Evolutionary conservation across 2,329 filamentous ascomycete species (phyloP), one percentile per base, ranked within the genome.

Genomic region (Arthrinium puccinioides): DNA sequence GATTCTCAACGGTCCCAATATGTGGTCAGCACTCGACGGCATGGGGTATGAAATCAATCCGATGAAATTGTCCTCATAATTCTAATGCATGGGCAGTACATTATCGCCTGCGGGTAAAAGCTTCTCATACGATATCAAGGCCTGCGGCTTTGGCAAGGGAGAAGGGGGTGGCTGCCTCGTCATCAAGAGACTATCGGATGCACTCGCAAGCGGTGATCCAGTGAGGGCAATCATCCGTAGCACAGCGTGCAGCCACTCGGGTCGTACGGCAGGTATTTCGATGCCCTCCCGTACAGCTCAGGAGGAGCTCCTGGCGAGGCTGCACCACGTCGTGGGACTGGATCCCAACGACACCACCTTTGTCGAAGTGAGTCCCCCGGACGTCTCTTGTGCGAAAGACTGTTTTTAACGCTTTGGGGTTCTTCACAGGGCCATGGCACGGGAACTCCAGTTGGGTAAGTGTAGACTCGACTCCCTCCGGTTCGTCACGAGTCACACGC

Each of bases 401-500:
- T 9, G 4, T 6, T 15, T 5, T 19, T 11, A 13, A 15, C 20
- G n/a, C n/a, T n/a, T n/a, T n/a, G n/a, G n/a, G 28, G 20, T 5
- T 6, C 6, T 19, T 9, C 5, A 21, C 7, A 32, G 35, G 35
- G 46, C 14, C 61, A 65, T 26, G 60, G 59, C 3, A 62, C 61
- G 0, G 59, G 60, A 3, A 66, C 63, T 2, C 34, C 43, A 7
- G 52, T 48, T 2, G 62, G 62, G 4, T 62, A 66, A 38, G 55
- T n/a, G n/a, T n/a, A n/a, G n/a, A n/a, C n/a, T n/a, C n/a, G n/a
- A n/a, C n/a, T n/a, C n/a, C n/a, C n/a, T n/a, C n/a, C n/a, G n/a
- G n/a, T n/a, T n/a, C n/a, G n/a, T n/a, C n/a, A n/a, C n/a, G n/a
- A n/a, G n/a, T n/a, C n/a, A n/a, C n/a, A n/a, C n/a, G n/a, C n/a